Evolutionary conservation across 2,329 filamentous ascomycete species (phyloP), one percentile per base, ranked within the genome.

Genomic region (Aotearoamyces nothofagi): DNA sequence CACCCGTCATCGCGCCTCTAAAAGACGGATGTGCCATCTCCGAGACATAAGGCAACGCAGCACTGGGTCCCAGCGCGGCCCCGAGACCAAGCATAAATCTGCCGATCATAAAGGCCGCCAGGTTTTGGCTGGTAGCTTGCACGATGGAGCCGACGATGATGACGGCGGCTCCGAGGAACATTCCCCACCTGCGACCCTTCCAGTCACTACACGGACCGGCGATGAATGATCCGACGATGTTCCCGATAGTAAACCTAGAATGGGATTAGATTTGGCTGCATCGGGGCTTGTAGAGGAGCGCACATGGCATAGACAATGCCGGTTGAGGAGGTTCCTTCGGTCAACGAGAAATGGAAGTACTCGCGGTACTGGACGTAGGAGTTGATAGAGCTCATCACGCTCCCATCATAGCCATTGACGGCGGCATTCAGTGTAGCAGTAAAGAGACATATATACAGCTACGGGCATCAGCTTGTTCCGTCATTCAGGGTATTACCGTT

Each of bases 31-130:
- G 54, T 28, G 51, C 49, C 19, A 59, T 50, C 38, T 61, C 58
- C 15, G 56, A 50, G 10, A 59, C 55, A 35, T 58, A 60, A n/a
- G 52, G 50, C 8, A 55, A 54, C 1, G 51, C 54, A 4, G 56
- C 54, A 0, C 52, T 46, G 1, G 55, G 51, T 12, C 54, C 52
- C 27, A 61, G 51, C 23, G 54, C 51, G 8, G 57, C 53, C 24
- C 56, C 57, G 33, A 71, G 69, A 28, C 69, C 69, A 5, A 73
- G 60, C 17, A 73, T 46, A 47, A 73, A 71, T 15, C 67, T 57
- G 4, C 65, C 65, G 11, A 33, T 35, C 43, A 61, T 57, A 39
- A 61, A 63, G 26, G 57, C 53, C 3, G 41, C 43, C 15, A 48
- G 40, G 22, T 30, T 46, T 27, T 46, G 41, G 11, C 34, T 33